Percentiles rank a stretch among this genome's conserved stretches.
Evolutionary conservation across 257 asterid genomes (phyloP).

Genomic region (Solanum chaucha): DNA sequence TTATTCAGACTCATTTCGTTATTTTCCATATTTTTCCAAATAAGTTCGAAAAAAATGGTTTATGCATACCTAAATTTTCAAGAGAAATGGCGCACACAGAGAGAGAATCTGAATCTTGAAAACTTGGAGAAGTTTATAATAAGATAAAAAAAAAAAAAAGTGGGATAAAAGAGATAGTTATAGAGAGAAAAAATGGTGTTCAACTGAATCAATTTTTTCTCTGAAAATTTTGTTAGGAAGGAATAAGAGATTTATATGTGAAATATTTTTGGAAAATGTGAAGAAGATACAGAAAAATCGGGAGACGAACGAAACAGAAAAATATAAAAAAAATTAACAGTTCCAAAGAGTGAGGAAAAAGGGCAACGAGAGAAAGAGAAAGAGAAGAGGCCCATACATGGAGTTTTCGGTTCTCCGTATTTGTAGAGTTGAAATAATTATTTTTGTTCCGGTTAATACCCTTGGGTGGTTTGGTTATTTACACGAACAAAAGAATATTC

Average conservation of each 20-base stretch:
- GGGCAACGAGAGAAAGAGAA: not conserved
- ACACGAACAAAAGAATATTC: not conserved
- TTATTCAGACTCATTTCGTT: not conserved
- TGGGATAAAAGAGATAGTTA: not conserved
- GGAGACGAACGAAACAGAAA: not conserved
- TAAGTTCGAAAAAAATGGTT: not conserved
- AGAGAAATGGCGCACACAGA: not conserved
- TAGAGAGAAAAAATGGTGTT: not conserved
- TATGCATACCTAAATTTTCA: not conserved
- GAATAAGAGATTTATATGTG: not conserved
- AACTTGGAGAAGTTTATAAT: slow-evolving; percentile 4
- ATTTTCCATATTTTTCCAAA: not conserved
- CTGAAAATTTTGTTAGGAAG: not conserved
- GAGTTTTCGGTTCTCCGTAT: slow-evolving; percentile 2
- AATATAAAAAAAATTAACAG: not conserved
- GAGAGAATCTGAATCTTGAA: slow-evolving; percentile 12
- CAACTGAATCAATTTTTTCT: not conserved
- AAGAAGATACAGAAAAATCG: not conserved
- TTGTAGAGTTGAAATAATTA: not conserved
- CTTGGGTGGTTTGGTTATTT: not conserved
- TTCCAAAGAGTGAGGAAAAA: slow-evolving; percentile 7
- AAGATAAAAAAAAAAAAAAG: not conserved
- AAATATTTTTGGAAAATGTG: not conserved
- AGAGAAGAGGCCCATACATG: not conserved
- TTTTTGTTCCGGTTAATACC: not conserved